Conservation (phyloP, 352 stramenopile species). For the Globisporangium spinosum region DNA sequence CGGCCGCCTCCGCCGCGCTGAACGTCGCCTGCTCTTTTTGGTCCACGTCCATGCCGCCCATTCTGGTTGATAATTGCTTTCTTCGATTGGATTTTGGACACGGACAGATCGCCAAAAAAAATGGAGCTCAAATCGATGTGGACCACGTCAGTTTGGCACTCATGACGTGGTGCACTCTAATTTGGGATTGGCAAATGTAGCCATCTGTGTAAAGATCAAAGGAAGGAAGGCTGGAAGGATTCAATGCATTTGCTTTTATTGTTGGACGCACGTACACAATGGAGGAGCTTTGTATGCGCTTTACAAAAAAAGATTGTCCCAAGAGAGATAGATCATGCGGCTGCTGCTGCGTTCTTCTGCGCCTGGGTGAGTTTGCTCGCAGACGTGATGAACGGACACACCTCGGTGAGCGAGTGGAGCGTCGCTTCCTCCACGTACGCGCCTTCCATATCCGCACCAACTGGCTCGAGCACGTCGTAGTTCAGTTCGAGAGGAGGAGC, state of each 20-base stretch:
- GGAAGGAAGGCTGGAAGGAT: not conserved
- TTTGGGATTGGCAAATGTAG: not conserved
- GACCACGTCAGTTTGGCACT: not conserved
- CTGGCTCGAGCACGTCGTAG: not conserved
- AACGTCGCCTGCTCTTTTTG: conserved; percentile 33
- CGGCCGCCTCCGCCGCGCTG: conserved; percentile 85
- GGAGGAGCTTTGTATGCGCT: not conserved
- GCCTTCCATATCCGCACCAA: conserved; percentile 8
- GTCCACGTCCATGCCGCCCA: conserved; percentile 9
- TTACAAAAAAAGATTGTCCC: not conserved
- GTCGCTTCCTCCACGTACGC: conserved; percentile 10
- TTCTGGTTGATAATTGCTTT: not conserved
- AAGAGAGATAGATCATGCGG: conserved; percentile 3
- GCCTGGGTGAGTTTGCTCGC: conserved; percentile 9
- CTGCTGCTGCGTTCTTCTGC: conserved; percentile 7
- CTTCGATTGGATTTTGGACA: not conserved
- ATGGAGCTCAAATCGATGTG: not conserved
- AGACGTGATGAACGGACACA: conserved; percentile 13
- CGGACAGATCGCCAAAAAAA: not conserved
- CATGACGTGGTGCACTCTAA: not conserved
- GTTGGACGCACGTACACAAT: not conserved
- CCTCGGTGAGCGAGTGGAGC: conserved; percentile 7
- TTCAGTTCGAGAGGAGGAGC: conserved; percentile 4
- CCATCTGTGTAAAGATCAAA: not conserved
- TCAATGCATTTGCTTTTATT: not conserved